phyloP scores from a whole-genome alignment of 805 yeast species.

The Sugiyamaella smithiae region DNA sequence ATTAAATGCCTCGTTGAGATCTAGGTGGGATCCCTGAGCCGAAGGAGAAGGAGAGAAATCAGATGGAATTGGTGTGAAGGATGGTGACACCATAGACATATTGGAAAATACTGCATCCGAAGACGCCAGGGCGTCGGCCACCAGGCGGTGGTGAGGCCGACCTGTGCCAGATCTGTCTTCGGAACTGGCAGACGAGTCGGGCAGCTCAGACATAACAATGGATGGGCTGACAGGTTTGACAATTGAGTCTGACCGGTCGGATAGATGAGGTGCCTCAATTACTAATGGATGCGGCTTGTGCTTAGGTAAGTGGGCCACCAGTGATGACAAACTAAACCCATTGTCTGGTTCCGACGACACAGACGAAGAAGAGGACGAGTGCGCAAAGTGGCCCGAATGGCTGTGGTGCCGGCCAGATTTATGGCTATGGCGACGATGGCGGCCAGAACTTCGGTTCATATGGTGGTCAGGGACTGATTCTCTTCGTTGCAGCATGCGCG shows the following conservation, averaged over 20 bases:
- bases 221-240: background rate
- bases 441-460: background rate
- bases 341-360: background rate
- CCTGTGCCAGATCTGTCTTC: background rate
- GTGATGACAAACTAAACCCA: conserved; percentile 2
- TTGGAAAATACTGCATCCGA: conserved; percentile 17
- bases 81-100: conserved; percentile 37
- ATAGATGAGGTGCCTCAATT: background rate
- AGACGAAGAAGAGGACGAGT: conserved; percentile 6
- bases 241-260: background rate
- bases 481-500: background rate
- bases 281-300: conserved; percentile 8
- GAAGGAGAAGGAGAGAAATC: conserved; percentile 14
- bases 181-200: background rate
- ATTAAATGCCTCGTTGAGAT: conserved; percentile 18
- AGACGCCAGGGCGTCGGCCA: conserved; percentile 2
- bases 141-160: conserved; percentile 2
- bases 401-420: background rate
- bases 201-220: background rate
- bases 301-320: conserved; percentile 6
- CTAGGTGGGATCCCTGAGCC: conserved; percentile 18
- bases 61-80: conserved; percentile 31
- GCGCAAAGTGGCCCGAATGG: background rate
- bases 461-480: background rate
- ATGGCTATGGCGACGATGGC: conserved; percentile 1